Evolutionary conservation across 169 alveolate species (phyloP).

Genomic region (Plasmodium cynomolgi): DNA sequence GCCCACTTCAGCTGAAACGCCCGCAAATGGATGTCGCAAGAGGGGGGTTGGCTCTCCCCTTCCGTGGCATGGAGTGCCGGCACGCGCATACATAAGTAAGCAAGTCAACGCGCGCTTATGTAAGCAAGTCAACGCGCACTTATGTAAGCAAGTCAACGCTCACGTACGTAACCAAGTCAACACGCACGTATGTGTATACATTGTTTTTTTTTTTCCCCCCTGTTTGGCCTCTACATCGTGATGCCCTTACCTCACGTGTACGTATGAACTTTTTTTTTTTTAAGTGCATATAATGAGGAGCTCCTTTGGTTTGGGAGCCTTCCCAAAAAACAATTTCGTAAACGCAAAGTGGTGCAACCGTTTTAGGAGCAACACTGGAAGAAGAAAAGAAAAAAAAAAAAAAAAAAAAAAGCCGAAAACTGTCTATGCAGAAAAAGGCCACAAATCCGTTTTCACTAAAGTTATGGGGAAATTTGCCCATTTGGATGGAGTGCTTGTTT

Average conservation of each 20-base stretch:
- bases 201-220: not conserved
- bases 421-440: not conserved
- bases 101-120: too few relatives aligned
- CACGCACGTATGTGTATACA: not conserved
- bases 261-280: not conserved
- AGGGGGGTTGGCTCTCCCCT: not conserved
- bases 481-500: not conserved
- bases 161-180: not conserved
- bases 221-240: not conserved
- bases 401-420: not conserved
- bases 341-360: not conserved
- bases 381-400: not conserved
- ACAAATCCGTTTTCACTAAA: not conserved
- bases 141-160: not conserved
- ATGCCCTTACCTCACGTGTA: not conserved
- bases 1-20: not conserved
- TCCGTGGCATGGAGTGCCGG: not conserved
- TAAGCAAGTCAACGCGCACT: not conserved
- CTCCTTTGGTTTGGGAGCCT: not conserved
- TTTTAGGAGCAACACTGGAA: not conserved
- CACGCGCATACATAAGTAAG: not conserved
- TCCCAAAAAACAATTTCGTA: not conserved
- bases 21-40: not conserved
- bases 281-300: not conserved
- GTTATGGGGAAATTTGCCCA: not conserved